These are phyloP conservation scores for Candida railenensis DNA, from an alignment of 805 yeast genomes.

Conservation along the genomic window DNA sequence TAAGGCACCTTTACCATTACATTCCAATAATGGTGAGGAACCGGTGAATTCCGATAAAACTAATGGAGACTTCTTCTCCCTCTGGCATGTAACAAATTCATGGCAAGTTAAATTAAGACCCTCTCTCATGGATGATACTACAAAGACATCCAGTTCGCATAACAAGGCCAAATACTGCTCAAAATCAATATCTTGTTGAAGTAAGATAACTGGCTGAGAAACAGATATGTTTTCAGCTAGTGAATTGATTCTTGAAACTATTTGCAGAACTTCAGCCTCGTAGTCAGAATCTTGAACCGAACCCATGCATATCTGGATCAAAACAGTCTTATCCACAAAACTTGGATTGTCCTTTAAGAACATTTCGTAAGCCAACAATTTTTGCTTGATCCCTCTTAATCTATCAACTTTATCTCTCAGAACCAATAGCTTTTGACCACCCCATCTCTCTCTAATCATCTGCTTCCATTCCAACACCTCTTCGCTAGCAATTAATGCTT, in stretches of 20 bases:
- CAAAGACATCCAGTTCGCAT: constrained; percentile 82
- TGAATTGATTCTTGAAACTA: constrained; percentile 85
- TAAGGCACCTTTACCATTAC: constrained; percentile 57
- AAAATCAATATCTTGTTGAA: constrained; percentile 86
- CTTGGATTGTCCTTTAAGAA: constrained; percentile 73
- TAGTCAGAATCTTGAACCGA: constrained; percentile 54
- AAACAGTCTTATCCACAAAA: constrained; percentile 63
- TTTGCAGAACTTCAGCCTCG: constrained; percentile 69
- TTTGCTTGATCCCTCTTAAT: constrained; percentile 85
- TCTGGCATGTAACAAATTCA: constrained; percentile 80
- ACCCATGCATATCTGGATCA: constrained; percentile 81
- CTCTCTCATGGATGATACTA: constrained; percentile 89
- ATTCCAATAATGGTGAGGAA: constrained; percentile 72
- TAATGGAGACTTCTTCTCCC: constrained; percentile 72
- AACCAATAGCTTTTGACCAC: constrained; percentile 65
- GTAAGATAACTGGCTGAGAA: constrained; percentile 78
- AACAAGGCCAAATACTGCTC: constrained; percentile 86
- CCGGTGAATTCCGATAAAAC: constrained; percentile 93
- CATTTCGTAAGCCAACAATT: constrained; percentile 80
- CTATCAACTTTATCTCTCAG: constrained; percentile 87
- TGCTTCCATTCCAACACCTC: constrained; percentile 64
- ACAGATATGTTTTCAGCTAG: constrained; percentile 68
- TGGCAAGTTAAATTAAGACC: constrained; percentile 97
- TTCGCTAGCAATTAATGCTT: constrained; percentile 42
- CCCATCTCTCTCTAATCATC: constrained; percentile 79